These are phyloP conservation scores for Populus nigra DNA, from an alignment of 345 rosid species.

Conservation along the genomic window DNA sequence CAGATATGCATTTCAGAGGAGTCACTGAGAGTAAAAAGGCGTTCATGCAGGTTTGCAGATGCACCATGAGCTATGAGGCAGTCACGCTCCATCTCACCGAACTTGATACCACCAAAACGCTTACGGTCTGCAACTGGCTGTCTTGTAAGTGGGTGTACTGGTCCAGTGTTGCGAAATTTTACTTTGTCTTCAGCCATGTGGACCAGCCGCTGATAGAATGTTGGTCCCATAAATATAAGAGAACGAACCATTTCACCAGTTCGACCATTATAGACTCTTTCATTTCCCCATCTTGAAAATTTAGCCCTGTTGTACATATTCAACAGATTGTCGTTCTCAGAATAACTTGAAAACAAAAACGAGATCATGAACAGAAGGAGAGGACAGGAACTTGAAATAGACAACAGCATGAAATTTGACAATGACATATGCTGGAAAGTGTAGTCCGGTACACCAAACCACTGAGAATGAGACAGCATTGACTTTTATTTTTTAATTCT, in stretches of 20 bases:
- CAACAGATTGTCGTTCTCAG: background rate
- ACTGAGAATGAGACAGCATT: background rate
- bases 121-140: slow-evolving; percentile 90
- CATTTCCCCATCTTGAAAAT: slow-evolving; percentile 83
- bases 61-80: slow-evolving; percentile 90
- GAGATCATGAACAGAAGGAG: background rate
- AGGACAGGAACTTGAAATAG: background rate
- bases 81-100: slow-evolving; percentile 93
- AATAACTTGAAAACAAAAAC: background rate
- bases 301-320: slow-evolving; percentile 57
- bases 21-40: slow-evolving; percentile 75
- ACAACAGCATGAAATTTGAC: background rate
- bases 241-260: slow-evolving; percentile 70
- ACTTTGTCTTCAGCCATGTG: slow-evolving; percentile 95
- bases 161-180: slow-evolving; percentile 89
- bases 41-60: slow-evolving; percentile 74
- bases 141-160: slow-evolving; percentile 85
- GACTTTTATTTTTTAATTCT: background rate
- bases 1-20: slow-evolving; percentile 76
- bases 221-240: slow-evolving; percentile 81
- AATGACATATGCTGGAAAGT: background rate
- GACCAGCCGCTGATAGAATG: slow-evolving; percentile 77
- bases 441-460: slow-evolving; percentile 1
- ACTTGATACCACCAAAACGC: slow-evolving; percentile 79
- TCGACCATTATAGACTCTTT: slow-evolving; percentile 74